Conservation (phyloP, 768 basidiomycete species). For the Daedalea quercina region DNA sequence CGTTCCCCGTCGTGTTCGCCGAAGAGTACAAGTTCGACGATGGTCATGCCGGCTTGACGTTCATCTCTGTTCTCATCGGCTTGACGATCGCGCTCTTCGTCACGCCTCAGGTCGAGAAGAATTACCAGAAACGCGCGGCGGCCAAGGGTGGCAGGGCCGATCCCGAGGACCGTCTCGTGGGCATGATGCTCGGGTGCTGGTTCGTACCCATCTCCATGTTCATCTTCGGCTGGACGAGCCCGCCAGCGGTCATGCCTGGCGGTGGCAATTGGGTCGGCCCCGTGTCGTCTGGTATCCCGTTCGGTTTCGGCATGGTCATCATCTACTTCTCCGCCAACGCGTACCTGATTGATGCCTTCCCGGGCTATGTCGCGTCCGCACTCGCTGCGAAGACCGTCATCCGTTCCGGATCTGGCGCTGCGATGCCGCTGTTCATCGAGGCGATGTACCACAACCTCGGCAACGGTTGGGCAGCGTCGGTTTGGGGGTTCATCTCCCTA, state of each 20-base stretch:
- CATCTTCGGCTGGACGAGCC: constrained; percentile 37
- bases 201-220: constrained; percentile 33
- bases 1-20: constrained; percentile 30
- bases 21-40: constrained; percentile 30
- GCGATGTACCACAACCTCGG: constrained; percentile 35
- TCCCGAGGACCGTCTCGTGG: constrained; percentile 34
- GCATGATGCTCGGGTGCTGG: constrained; percentile 32
- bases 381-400: constrained; percentile 34
- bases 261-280: constrained; percentile 33
- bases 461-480: constrained; percentile 31
- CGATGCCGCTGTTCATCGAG: constrained; percentile 30
- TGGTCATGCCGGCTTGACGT: constrained; percentile 32
- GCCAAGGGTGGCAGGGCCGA: constrained; percentile 32
- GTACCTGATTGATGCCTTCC: constrained; percentile 35
- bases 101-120: constrained; percentile 28
- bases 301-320: constrained; percentile 33
- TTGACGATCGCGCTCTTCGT: constrained; percentile 27
- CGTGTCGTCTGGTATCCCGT: constrained; percentile 28
- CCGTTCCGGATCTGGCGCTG: constrained; percentile 29
- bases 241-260: constrained; percentile 26
- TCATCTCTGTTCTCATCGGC: constrained; percentile 34
- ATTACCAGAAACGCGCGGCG: constrained; percentile 25
- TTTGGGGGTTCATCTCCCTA: constrained; percentile 29
- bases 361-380: constrained; percentile 31
- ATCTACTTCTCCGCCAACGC: constrained; percentile 35